Percentiles rank a stretch among this genome's conserved stretches.
phyloP scores from a whole-genome alignment of 495 filamentous ascomycete genomes.

The Aspergillus hancockii region DNA sequence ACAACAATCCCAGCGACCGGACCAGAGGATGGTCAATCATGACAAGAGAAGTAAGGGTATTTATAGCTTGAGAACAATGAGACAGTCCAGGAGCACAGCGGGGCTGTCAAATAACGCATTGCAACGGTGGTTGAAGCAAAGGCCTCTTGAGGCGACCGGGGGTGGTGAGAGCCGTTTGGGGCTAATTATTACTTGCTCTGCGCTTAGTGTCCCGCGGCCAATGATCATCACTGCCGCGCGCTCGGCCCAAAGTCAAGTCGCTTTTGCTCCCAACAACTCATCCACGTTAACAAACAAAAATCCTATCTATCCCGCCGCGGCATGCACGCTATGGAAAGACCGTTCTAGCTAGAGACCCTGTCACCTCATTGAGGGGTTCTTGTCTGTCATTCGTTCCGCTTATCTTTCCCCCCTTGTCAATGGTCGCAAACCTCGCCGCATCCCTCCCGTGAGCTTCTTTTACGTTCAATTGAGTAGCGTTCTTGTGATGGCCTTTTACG shows the following conservation, averaged over 20 bases:
- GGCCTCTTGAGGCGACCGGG: conserved; percentile 15
- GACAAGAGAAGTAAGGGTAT: conserved; percentile 11
- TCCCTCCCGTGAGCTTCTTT: conserved; percentile 14
- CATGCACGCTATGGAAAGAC: conserved; percentile 14
- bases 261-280: neutral
- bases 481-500: conserved; percentile 44
- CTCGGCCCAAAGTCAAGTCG: conserved; percentile 4
- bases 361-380: conserved; percentile 7
- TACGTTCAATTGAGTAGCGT: conserved; percentile 6
- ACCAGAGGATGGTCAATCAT: conserved; percentile 14
- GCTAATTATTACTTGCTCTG: neutral
- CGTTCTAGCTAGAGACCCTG: conserved; percentile 11
- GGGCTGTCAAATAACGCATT: conserved; percentile 18
- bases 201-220: conserved; percentile 7
- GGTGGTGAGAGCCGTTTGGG: conserved; percentile 10
- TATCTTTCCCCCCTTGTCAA: conserved; percentile 14
- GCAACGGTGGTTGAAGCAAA: conserved; percentile 18
- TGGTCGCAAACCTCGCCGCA: conserved; percentile 3
- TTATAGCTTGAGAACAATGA: conserved; percentile 3
- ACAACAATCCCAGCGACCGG: conserved; percentile 7
- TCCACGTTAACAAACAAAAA: neutral
- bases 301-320: neutral
- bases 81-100: conserved; percentile 13
- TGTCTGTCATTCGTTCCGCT: conserved; percentile 2
- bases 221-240: conserved; percentile 4